Base-by-base conservation (phyloP, 2,329 filamentous ascomycete genomes). In the Diaporthe humulicola region DNA sequence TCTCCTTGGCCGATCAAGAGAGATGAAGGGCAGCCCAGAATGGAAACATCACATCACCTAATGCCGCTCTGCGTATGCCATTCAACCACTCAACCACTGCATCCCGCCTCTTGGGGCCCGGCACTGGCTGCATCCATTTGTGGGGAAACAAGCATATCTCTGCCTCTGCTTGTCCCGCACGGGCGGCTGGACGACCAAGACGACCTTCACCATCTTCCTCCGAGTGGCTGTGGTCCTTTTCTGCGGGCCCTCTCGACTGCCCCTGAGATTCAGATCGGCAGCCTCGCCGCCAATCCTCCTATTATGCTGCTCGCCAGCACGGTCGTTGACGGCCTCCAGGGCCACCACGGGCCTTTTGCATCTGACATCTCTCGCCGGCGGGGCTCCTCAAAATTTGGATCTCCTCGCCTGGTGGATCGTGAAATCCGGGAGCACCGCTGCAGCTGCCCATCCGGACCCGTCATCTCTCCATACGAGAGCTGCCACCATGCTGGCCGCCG, bases 231-330 rank as follows among this genome's bases (percentile, higher is more conserved):
- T 71, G 36, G 15, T 48, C 22, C 19, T 36, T 25, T 48, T 67
- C 57, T 30, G 33, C 70, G 52, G 70, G 52, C 30, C 54, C 67
- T 38, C 38, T 66, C 57, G 45, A 57, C 58, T 66, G 54, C 45
- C 64, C 71, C 30, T 64, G 74, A 75, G 64, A 75, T 75, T 38
- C 64, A 64, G 74, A 75, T 75, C 74, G 61, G 38, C 74, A 38
- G 66, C 54, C 33, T 56, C 38, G 36, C 52, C 38, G 74, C 56
- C 45, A 61, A 75, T 75, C 74, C 74, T 73, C 74, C 74, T 73
- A 70, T 75, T 69, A 50, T 48, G 64, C 48, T 69, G 15, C 45
- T 54, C 22, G 28, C 14, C 64, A 28, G 64, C 64, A 69, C 48
- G 48, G 48, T 33, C 48, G 15, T 36, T n/a, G 22, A 42, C 4